Evolutionary conservation across 139 green algal species (phyloP).

Genomic region (Chlorella ohadii): DNA sequence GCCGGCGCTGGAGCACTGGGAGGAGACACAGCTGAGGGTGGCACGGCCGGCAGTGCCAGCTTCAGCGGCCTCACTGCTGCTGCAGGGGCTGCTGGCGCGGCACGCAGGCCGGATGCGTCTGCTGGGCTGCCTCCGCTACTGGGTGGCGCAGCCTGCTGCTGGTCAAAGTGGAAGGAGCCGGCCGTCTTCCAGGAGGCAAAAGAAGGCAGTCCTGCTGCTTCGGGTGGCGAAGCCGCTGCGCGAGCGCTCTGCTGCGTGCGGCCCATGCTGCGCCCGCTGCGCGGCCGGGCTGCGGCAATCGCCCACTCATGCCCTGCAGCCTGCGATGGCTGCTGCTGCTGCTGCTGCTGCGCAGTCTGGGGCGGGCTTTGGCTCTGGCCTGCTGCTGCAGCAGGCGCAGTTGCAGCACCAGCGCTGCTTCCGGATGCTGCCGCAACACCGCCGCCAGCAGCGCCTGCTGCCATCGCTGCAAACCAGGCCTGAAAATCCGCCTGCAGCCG

Average conservation of each 20-base stretch:
- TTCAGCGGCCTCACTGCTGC: neutral
- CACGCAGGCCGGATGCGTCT: neutral
- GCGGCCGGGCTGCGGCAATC: too few relatives aligned
- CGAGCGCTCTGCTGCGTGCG: neutral
- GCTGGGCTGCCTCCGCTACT: neutral
- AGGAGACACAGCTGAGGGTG: neutral
- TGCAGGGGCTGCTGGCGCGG: neutral
- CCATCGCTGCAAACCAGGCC: constrained; percentile 72
- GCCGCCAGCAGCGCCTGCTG: neutral
- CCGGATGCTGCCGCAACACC: neutral
- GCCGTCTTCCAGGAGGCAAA: neutral
- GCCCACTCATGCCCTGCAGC: neutral
- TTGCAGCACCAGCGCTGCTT: constrained; percentile 5
- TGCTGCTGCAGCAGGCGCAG: neutral
- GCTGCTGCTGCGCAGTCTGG: neutral
- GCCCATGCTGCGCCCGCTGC: neutral
- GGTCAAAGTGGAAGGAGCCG: neutral
- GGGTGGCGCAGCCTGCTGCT: constrained; percentile 21
- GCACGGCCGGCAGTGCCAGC: neutral
- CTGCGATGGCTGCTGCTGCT: neutral
- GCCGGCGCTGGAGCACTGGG: neutral
- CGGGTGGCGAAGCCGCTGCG: neutral
- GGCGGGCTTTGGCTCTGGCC: neutral
- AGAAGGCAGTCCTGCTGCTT: neutral
- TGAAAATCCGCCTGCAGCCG: constrained; percentile 85